phyloP scores from a whole-genome alignment of 306 rosid genomes.

The Citrullus amarus region DNA sequence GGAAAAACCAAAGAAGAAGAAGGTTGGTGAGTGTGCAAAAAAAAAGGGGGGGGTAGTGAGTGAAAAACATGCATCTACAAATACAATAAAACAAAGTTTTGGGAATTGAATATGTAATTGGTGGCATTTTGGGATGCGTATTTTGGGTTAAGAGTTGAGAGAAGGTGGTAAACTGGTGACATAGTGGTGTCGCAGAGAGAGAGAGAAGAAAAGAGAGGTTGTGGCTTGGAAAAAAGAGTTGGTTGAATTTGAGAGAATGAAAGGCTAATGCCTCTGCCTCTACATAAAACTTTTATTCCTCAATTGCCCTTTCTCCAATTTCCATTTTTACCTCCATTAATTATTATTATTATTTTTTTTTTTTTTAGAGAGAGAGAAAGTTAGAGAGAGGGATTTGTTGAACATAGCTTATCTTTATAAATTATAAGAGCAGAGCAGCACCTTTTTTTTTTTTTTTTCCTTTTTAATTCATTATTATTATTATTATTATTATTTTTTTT shows the following conservation, averaged over 20 bases:
- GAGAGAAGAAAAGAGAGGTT: neutral
- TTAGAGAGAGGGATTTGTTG: too few relatives aligned
- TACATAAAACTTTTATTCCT: neutral
- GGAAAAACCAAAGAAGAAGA: neutral
- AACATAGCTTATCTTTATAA: too few relatives aligned
- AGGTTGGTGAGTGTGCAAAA: neutral
- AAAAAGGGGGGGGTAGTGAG: neutral
- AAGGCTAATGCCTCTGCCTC: conserved; percentile 7
- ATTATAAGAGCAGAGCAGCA: too few relatives aligned
- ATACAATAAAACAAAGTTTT: neutral
- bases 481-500: too few relatives aligned
- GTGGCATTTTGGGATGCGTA: neutral
- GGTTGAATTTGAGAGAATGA: conserved; percentile 1
- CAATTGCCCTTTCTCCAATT: neutral
- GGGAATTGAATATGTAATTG: neutral
- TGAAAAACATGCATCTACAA: neutral
- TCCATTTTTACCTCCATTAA: too few relatives aligned
- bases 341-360: too few relatives aligned
- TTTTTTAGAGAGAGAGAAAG: too few relatives aligned
- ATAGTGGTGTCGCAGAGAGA: neutral
- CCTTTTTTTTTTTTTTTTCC: too few relatives aligned
- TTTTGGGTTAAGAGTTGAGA: neutral
- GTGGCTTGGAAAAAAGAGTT: neutral
- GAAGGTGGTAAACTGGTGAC: conserved; percentile 9
- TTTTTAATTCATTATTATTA: too few relatives aligned